Evolutionary conservation across 768 basidiomycete species (phyloP).

Genomic region (Tubosaeta brunneosetosa): DNA sequence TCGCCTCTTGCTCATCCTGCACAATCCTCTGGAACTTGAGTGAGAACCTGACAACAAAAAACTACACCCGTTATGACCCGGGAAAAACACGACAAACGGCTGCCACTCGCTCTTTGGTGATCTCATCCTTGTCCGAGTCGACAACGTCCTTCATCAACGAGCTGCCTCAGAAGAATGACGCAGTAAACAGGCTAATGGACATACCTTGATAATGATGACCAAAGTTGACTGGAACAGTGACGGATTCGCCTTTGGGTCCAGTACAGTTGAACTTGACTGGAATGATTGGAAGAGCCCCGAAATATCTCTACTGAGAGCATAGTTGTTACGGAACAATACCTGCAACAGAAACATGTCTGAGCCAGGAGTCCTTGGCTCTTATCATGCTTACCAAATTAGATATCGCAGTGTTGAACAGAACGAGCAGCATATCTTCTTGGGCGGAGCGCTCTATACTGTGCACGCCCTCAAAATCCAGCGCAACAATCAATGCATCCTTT

Average conservation of each 20-base stretch:
- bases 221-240: conserved; percentile 55
- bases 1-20: conserved; percentile 52
- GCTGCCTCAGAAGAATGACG: background rate
- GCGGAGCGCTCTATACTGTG: conserved; percentile 60
- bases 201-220: conserved; percentile 59
- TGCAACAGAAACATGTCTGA: conserved; percentile 14
- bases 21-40: conserved; percentile 59
- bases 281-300: conserved; percentile 59
- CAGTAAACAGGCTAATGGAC: background rate
- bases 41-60: conserved; percentile 44
- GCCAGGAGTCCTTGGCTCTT: background rate
- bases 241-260: conserved; percentile 57
- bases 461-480: conserved; percentile 65
- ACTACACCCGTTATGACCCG: background rate
- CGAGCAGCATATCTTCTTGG: conserved; percentile 60
- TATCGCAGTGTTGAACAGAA: conserved; percentile 61
- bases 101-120: conserved; percentile 47
- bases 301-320: conserved; percentile 58
- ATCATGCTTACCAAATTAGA: conserved; percentile 55
- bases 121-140: conserved; percentile 56
- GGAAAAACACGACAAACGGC: background rate
- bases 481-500: conserved; percentile 47
- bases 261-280: conserved; percentile 52
- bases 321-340: conserved; percentile 66
- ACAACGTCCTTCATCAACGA: conserved; percentile 54